phyloP scores from a whole-genome alignment of 2,329 filamentous ascomycete genomes.

The Sarocladium strictum region DNA sequence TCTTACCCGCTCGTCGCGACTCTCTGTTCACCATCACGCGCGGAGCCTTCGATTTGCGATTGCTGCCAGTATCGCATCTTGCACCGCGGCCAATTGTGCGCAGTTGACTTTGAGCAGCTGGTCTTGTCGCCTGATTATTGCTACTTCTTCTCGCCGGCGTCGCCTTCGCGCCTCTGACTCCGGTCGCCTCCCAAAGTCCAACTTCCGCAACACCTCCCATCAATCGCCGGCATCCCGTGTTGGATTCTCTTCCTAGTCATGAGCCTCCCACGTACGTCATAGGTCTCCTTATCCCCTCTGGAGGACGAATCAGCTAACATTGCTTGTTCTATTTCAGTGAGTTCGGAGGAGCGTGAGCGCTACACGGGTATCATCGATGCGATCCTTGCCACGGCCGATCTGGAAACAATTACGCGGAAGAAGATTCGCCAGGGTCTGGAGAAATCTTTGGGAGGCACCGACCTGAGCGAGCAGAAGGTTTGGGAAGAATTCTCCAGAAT shows the following conservation, averaged over 20 bases:
- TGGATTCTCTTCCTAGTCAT: background rate
- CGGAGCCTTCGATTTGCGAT: background rate
- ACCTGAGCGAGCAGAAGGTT: conserved; percentile 55
- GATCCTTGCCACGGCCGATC: conserved; percentile 52
- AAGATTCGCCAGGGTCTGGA: conserved; percentile 55
- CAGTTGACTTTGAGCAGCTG: background rate
- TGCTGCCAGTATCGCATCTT: background rate
- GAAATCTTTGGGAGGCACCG: conserved; percentile 47
- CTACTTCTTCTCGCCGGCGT: background rate
- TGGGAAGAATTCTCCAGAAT: background rate
- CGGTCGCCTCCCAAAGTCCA: background rate
- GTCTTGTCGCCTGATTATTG: background rate
- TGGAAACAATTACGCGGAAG: conserved; percentile 58
- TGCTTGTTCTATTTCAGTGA: background rate
- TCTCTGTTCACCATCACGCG: background rate
- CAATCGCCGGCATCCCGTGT: background rate
- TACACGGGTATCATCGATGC: conserved; percentile 56
- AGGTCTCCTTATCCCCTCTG: background rate
- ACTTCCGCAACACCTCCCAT: background rate
- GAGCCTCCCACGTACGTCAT: background rate
- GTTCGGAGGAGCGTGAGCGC: conserved; percentile 33
- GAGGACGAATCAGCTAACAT: background rate
- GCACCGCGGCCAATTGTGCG: background rate
- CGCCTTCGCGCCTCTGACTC: background rate
- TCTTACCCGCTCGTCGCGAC: conserved; percentile 4